Conservation (phyloP, 768 basidiomycete species). For the Suillus placidus region DNA sequence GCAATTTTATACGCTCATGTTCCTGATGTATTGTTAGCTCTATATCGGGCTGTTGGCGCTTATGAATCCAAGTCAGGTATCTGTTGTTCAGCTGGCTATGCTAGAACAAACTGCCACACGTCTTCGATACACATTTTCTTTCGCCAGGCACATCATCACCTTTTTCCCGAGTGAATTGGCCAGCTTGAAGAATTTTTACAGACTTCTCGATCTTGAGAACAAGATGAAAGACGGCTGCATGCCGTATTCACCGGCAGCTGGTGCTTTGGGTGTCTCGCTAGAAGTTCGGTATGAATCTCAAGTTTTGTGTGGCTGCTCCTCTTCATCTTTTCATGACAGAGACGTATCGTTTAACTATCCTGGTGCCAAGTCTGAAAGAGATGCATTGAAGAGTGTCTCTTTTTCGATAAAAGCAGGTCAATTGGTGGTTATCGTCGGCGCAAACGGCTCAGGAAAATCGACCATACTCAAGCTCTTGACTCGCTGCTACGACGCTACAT, state of each 20-base stretch:
- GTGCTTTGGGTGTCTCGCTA: constrained; percentile 18
- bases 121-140: constrained; percentile 26
- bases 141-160: not conserved
- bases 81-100: constrained; percentile 34
- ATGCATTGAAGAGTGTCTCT: constrained; percentile 29
- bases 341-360: constrained; percentile 58
- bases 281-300: constrained; percentile 21
- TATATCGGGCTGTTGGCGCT: constrained; percentile 34
- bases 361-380: constrained; percentile 29
- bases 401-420: constrained; percentile 36
- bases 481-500: constrained; percentile 34
- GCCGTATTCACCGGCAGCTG: constrained; percentile 26
- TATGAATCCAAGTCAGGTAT: constrained; percentile 26
- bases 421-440: constrained; percentile 38
- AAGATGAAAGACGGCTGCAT: constrained; percentile 30
- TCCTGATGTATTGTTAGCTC: constrained; percentile 18
- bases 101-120: constrained; percentile 29
- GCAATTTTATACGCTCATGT: not conserved
- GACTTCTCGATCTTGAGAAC: constrained; percentile 21
- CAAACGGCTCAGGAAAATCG: constrained; percentile 38
- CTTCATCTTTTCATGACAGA: constrained; percentile 30
- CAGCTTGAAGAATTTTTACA: constrained; percentile 28
- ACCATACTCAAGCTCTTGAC: constrained; percentile 45
- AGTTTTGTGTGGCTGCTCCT: not conserved
- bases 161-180: constrained; percentile 21